Percentiles rank a stretch among this genome's conserved stretches.
phyloP scores from a whole-genome alignment of 1,284 basidiomycete species.

The Somion occarium region DNA sequence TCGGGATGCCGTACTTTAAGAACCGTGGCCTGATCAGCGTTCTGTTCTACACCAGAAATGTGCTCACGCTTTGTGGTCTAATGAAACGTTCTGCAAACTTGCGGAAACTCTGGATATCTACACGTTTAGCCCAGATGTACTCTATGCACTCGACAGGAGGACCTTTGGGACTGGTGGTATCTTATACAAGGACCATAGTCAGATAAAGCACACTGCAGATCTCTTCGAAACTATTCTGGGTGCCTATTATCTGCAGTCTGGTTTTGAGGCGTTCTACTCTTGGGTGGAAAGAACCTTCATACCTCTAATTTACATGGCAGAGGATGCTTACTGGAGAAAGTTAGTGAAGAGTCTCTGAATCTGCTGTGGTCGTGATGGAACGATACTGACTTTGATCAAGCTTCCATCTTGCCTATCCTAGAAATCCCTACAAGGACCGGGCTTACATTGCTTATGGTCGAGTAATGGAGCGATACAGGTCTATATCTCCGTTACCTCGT shows the following conservation, averaged over 20 bases:
- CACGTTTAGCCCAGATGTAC: constrained; percentile 20
- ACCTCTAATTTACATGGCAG: constrained; percentile 12
- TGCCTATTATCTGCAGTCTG: constrained; percentile 18
- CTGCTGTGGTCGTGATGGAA: too few relatives aligned
- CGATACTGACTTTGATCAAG: too few relatives aligned
- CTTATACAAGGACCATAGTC: constrained; percentile 13
- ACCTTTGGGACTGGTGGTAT: constrained; percentile 23
- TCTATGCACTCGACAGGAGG: constrained; percentile 18
- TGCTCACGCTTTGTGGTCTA: constrained; percentile 24
- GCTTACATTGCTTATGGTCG: too few relatives aligned
- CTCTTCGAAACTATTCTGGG: constrained; percentile 28
- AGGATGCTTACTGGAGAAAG: neutral
- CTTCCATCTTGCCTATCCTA: too few relatives aligned
- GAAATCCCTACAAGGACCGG: too few relatives aligned
- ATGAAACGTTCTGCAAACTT: constrained; percentile 26
- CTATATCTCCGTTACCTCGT: too few relatives aligned
- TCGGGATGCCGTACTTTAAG: too few relatives aligned
- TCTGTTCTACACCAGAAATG: too few relatives aligned
- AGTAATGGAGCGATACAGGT: too few relatives aligned
- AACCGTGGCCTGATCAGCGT: too few relatives aligned
- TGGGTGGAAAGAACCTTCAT: constrained; percentile 16
- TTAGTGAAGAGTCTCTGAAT: too few relatives aligned
- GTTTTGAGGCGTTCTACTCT: constrained; percentile 13
- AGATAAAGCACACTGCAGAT: constrained; percentile 22
- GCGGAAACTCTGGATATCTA: constrained; percentile 29